Evolutionary conservation across 495 filamentous ascomycete species (phyloP), one percentile per base, ranked within the genome.

Genomic region (Glonium stellatum): DNA sequence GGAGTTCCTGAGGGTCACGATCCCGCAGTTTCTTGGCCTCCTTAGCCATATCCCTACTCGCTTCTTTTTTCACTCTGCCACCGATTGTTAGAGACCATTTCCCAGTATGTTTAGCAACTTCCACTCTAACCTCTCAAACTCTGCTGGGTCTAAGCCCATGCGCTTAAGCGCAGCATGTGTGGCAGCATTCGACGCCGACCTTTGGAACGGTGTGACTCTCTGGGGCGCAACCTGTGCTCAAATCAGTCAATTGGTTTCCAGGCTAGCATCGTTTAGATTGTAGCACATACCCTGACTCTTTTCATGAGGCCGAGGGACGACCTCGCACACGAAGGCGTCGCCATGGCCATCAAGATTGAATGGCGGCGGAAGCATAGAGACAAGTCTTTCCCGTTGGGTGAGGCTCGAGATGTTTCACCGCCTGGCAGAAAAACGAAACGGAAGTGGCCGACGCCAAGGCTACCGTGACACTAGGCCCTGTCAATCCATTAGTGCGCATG

Each of bases 281-380:
- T 3, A n/a, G 56, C n/a, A 52, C 55, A n/a, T 25, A 70, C 68
- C 52, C 54, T 59, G 35, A 61, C 9, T 44, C 66, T 60, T 52
- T 62, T 70, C 51, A 57, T 41, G 15, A 61, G 22, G 4, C 60
- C 57, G 49, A 66, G 65, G 18, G 67, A 27, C 11, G 66, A 62
- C 59, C 66, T 53, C 25, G 44, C 25, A 67, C 55, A 64, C 39
- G 63, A 15, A 9, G 65, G 68, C n/a, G 52, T 52, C 39, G 68
- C 60, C 64, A 67, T 67, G 23, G 59, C 55, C 49, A 3, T 57
- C 18, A 18, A 1, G 12, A 18, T 44, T 44, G 39, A 15, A 44
- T 11, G 39, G 18, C 39, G 3, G 27, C 6, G 27, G 6, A 31
- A 31, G 27, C 27, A 6, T 6, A 6, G 27, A 31, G 27, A 6